These are phyloP conservation scores for Trebouxia sp. DNA, from an alignment of 139 green algal species.

Conservation along the genomic window DNA sequence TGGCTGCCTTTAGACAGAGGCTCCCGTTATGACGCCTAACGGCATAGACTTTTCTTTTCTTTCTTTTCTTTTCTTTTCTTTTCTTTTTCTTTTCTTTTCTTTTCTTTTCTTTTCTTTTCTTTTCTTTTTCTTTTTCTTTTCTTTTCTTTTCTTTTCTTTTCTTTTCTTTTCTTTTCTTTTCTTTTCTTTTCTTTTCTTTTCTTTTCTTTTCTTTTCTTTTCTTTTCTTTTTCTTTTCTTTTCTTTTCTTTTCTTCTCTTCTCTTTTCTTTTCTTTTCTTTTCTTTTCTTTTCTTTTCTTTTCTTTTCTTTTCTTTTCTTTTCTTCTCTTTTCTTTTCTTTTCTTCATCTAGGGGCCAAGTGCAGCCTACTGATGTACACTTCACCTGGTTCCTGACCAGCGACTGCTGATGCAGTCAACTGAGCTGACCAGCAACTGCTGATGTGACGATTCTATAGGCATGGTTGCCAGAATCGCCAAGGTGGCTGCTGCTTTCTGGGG, in stretches of 20 bases:
- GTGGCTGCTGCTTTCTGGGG: slow-evolving; percentile 78
- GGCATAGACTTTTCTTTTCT: slow-evolving; percentile 59
- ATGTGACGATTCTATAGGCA: slow-evolving; percentile 29
- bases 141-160: background rate
- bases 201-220: no score
- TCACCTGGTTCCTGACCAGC: background rate
- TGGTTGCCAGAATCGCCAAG: slow-evolving; percentile 85
- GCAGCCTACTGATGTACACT: no score
- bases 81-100: background rate
- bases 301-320: no score
- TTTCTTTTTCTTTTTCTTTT: background rate
- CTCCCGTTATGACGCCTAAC: no score
- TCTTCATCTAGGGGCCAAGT: no score
- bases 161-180: background rate
- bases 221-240: no score
- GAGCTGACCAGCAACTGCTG: background rate
- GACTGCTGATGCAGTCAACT: background rate
- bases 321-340: no score
- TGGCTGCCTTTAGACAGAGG: no score
- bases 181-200: background rate
- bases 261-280: no score
- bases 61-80: background rate
- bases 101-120: background rate
- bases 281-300: no score
- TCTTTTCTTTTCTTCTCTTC: no score